A percentile compares a stretch with the other conserved stretches of the same genome.
phyloP scores from a whole-genome alignment of 2,329 filamentous ascomycete genomes.

The Cordyceps cicadae region DNA sequence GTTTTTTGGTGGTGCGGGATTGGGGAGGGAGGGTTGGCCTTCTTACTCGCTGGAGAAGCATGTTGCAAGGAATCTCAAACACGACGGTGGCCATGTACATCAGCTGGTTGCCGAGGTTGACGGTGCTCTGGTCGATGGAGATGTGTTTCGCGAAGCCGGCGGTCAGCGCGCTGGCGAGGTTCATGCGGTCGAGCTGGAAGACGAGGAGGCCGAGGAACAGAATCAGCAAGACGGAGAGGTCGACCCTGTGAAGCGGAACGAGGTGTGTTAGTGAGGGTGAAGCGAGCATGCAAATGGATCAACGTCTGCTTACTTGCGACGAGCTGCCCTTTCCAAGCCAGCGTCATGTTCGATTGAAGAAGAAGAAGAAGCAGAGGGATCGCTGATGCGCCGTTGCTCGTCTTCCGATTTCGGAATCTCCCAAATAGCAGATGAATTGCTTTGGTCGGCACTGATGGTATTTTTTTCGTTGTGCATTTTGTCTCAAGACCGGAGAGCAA shows the following conservation, averaged over 20 bases:
- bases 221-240: conserved; percentile 38
- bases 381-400: neutral
- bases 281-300: too few relatives aligned
- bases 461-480: neutral
- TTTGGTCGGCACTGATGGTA: neutral
- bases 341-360: neutral
- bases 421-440: neutral
- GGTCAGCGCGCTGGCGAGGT: conserved; percentile 42
- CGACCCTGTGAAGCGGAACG: conserved; percentile 19
- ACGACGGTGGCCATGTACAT: conserved; percentile 44
- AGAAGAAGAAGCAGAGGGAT: neutral
- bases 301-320: neutral
- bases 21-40: neutral
- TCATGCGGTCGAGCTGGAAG: conserved; percentile 46
- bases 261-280: neutral
- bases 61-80: conserved; percentile 44
- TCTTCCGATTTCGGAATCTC: neutral
- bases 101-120: conserved; percentile 45
- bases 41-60: conserved; percentile 28
- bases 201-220: conserved; percentile 41
- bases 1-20: too few relatives aligned
- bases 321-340: neutral
- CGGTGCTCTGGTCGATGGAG: conserved; percentile 33
- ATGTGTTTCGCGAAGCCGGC: conserved; percentile 38
- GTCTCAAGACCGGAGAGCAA: too few relatives aligned